Evolutionary conservation across 148 eudicot genomes (phyloP).

Genomic region (Pharnaceum exiguum): DNA sequence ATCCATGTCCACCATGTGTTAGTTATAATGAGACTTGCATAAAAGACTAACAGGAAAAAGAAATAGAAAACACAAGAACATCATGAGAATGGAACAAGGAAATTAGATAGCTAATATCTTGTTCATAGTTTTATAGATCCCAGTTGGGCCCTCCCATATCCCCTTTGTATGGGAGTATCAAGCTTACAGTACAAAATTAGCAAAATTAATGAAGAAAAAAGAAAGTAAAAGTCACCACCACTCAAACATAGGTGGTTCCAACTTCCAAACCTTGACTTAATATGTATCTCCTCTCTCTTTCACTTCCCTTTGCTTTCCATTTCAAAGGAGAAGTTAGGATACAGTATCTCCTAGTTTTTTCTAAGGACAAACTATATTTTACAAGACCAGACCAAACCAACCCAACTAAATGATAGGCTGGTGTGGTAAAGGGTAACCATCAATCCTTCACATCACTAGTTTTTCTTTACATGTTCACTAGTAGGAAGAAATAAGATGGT

Average conservation of each 20-base stretch:
- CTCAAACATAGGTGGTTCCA: conserved; percentile 22
- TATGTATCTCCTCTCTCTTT: conserved; percentile 15
- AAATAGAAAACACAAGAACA: not conserved
- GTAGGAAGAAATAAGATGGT: conserved; percentile 25
- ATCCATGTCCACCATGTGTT: conserved; percentile 9
- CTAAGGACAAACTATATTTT: conserved; percentile 38
- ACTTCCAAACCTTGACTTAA: conserved; percentile 24
- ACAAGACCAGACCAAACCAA: conserved; percentile 17
- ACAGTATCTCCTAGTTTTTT: conserved; percentile 22
- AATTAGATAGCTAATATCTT: conserved; percentile 23
- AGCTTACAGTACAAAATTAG: conserved; percentile 21
- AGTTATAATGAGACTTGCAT: conserved; percentile 17
- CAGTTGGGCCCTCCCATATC: conserved; percentile 35
- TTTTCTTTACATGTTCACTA: conserved; percentile 29
- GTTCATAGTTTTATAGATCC: conserved; percentile 36
- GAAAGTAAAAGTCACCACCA: conserved; percentile 28
- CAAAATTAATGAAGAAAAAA: conserved; percentile 5
- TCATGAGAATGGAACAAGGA: not conserved
- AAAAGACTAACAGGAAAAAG: not conserved
- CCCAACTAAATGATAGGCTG: conserved; percentile 36
- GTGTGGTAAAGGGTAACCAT: conserved; percentile 22
- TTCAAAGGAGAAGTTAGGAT: conserved; percentile 42
- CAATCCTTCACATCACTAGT: conserved; percentile 38
- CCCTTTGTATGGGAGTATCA: conserved; percentile 37
- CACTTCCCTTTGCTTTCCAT: conserved; percentile 33